These are phyloP conservation scores for Pseudonectria foliicola DNA, from an alignment of 2,329 filamentous ascomycete species.

Conservation along the genomic window DNA sequence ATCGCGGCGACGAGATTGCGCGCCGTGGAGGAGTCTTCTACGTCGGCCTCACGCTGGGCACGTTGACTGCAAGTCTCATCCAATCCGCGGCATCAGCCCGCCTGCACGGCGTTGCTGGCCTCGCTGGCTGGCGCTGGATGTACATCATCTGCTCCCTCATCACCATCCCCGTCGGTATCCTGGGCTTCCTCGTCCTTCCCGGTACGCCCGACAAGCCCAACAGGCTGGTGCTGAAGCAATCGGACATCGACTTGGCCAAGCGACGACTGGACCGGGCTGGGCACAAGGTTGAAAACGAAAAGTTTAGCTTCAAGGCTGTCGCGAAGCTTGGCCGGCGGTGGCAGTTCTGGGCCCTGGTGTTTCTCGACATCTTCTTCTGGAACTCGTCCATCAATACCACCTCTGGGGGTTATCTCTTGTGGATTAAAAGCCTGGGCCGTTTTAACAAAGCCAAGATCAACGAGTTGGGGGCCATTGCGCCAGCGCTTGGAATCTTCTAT, in stretches of 20 bases:
- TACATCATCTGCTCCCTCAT: conserved; percentile 48
- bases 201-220: conserved; percentile 41
- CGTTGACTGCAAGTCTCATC: conserved; percentile 45
- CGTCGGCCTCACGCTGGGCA: conserved; percentile 42
- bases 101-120: conserved; percentile 36
- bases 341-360: conserved; percentile 43
- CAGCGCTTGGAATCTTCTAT: conserved; percentile 50
- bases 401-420: conserved; percentile 46
- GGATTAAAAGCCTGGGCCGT: conserved; percentile 48
- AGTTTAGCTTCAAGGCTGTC: conserved; percentile 25
- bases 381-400: conserved; percentile 41
- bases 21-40: conserved; percentile 45
- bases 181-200: conserved; percentile 44
- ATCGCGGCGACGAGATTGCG: conserved; percentile 38
- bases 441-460: conserved; percentile 42
- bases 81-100: conserved; percentile 34
- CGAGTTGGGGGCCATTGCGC: conserved; percentile 43
- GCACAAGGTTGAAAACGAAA: conserved; percentile 29
- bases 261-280: conserved; percentile 37
- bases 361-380: conserved; percentile 50
- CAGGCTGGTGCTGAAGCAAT: conserved; percentile 35
- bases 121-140: conserved; percentile 49
- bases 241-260: conserved; percentile 39
- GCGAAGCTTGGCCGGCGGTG: conserved; percentile 31
- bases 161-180: conserved; percentile 45